Base-by-base conservation (phyloP, 441 rosid genomes). In the Arabidopsis lyrata region DNA sequence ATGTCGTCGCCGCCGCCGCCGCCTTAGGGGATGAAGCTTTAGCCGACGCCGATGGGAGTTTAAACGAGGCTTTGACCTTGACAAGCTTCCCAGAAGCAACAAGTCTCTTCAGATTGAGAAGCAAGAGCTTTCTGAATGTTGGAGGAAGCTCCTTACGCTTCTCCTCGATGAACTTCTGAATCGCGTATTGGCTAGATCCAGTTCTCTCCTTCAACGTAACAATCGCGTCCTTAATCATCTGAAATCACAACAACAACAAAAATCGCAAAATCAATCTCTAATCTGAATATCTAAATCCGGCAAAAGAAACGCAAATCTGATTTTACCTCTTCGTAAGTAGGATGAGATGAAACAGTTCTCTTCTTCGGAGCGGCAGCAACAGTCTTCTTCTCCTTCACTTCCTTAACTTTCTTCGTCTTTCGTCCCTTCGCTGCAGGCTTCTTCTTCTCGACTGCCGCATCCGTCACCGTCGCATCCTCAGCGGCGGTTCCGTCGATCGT, bases 101-200 rank as follows among this genome's bases (percentile, higher is more conserved):
- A 0, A 94, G 91, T 76, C 86, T 89, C 85, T 88, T 94, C 82
- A 94, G 75, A 73, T 90, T 85, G 15, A 77, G 69, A 5, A 91
- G 74, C 61, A 94, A 24, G 2, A 92, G 77, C 84, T 92, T 94
- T 88, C 85, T 88, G 48, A 90, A 88, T 44, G 75, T 86, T 2
- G 83, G 32, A 1, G 99, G 97, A 36, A 94, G 66, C 10, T 76
- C 73, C 76, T 90, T 90, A 1, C 88, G 90, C 78, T 89, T 94
- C 83, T 86, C 97, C 41, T 94, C 97, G 6, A 86, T 78, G 78
- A 90, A 87, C 77, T 92, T 94, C 18, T 90, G 80, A 67, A 94
- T 94, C 24, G 97, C 99, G 56, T 91, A 86, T 79, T 91, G 97
- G 57, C 97, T 94, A 36, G 99, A 94, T 41, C 99, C 97, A 1